phyloP scores from a whole-genome alignment of 495 filamentous ascomycete genomes.

The Achaetomiella virescens region DNA sequence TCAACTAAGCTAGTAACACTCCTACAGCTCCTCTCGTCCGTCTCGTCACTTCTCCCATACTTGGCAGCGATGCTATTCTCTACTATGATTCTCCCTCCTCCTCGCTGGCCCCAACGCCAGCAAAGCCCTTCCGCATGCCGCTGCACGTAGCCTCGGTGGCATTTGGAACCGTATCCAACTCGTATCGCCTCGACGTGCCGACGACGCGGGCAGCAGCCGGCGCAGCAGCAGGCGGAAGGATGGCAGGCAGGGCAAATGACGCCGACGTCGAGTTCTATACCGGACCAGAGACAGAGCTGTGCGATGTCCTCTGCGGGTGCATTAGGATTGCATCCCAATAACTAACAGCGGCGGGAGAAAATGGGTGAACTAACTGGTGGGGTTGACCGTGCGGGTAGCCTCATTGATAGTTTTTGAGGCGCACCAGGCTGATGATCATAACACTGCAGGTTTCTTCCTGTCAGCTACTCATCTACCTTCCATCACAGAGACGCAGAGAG shows the following conservation, averaged over 20 bases:
- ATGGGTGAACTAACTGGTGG: slow-evolving; percentile 25
- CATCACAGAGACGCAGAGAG: no score
- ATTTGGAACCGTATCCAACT: slow-evolving; percentile 10
- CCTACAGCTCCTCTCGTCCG: slow-evolving; percentile 5
- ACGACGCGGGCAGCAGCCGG: slow-evolving; percentile 15
- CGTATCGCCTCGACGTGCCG: slow-evolving; percentile 14
- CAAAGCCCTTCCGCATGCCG: background rate
- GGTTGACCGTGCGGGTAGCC: slow-evolving; percentile 21
- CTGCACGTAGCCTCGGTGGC: background rate
- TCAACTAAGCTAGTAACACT: no score
- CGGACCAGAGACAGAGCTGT: slow-evolving; percentile 26
- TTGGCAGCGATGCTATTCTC: background rate
- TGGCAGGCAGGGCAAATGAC: slow-evolving; percentile 29
- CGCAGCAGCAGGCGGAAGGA: slow-evolving; percentile 25
- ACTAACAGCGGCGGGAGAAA: no score
- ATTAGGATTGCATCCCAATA: no score
- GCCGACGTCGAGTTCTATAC: slow-evolving; percentile 29
- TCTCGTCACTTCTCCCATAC: background rate
- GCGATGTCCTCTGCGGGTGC: slow-evolving; percentile 25
- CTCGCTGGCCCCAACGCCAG: background rate
- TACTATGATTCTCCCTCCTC: background rate
- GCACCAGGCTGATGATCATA: slow-evolving; percentile 26
- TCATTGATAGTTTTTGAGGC: slow-evolving; percentile 29
- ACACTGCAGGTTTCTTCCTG: slow-evolving; percentile 18
- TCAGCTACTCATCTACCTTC: no score